Evolutionary conservation across 148 eudicot genomes (phyloP).

Genomic region (Cornus kousa): DNA sequence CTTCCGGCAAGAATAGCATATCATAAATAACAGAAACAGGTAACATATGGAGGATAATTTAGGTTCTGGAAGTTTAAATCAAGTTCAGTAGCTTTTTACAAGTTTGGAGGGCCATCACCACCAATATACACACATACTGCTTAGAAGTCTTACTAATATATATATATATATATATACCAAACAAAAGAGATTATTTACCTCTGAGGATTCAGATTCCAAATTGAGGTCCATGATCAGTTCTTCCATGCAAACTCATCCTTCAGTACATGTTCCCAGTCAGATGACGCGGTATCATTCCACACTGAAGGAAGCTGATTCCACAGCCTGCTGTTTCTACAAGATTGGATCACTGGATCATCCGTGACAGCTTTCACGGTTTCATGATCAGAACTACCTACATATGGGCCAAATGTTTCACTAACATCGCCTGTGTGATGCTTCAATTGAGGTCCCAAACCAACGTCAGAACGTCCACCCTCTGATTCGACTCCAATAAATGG

Average conservation of each 20-base stretch:
- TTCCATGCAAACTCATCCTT: constrained; percentile 46
- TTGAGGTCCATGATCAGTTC: constrained; percentile 14
- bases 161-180: not conserved
- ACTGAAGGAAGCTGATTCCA: constrained; percentile 35
- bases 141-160: not conserved
- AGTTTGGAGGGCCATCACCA: not conserved
- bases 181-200: not conserved
- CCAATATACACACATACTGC: not conserved
- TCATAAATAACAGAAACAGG: not conserved
- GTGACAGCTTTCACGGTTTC: constrained; percentile 21
- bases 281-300: constrained; percentile 50
- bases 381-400: constrained; percentile 17
- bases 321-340: constrained; percentile 19
- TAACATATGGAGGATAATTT: not conserved
- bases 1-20: not conserved
- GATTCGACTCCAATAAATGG: not conserved
- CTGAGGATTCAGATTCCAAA: not conserved
- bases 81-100: constrained; percentile 21
- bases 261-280: constrained; percentile 82
- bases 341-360: constrained; percentile 18
- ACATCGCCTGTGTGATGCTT: constrained; percentile 11
- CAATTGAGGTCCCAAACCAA: constrained; percentile 11
- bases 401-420: constrained; percentile 28
- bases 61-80: constrained; percentile 6
- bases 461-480: constrained; percentile 4